Evolutionary conservation across 2,329 filamentous ascomycete genomes (phyloP).

Genomic region (Monilinia vaccinii-corymbosi): DNA sequence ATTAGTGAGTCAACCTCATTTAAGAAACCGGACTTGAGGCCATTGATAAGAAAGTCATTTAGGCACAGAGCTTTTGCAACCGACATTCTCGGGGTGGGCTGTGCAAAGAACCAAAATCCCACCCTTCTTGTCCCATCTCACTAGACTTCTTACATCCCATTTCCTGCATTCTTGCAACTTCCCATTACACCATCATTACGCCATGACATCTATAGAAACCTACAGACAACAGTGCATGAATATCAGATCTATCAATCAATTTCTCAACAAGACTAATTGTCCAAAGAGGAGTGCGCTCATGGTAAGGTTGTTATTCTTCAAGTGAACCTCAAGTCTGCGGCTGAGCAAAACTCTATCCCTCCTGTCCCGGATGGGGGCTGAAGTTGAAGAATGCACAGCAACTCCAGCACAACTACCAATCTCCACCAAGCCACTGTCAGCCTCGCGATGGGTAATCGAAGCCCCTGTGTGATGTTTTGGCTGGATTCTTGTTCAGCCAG

Average conservation of each 20-base stretch:
- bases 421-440: conserved; percentile 6
- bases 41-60: not conserved
- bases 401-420: not conserved
- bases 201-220: not conserved
- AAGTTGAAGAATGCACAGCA: not conserved
- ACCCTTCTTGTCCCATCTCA: not conserved
- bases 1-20: not conserved
- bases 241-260: not conserved
- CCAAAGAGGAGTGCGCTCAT: not conserved
- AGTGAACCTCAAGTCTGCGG: not conserved
- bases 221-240: not conserved
- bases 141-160: not conserved
- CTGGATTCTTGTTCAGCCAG: not conserved
- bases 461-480: not conserved
- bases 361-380: conserved; percentile 2
- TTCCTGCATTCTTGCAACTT: not conserved
- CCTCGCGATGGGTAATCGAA: not conserved
- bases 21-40: not conserved
- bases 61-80: not conserved
- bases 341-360: conserved; percentile 1
- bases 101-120: not conserved
- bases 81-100: not conserved
- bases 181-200: not conserved
- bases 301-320: not conserved
- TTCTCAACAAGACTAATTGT: not conserved